Evolutionary conservation across 2,329 filamentous ascomycete species (phyloP).

Genomic region (Sphaerulina vaccinii): DNA sequence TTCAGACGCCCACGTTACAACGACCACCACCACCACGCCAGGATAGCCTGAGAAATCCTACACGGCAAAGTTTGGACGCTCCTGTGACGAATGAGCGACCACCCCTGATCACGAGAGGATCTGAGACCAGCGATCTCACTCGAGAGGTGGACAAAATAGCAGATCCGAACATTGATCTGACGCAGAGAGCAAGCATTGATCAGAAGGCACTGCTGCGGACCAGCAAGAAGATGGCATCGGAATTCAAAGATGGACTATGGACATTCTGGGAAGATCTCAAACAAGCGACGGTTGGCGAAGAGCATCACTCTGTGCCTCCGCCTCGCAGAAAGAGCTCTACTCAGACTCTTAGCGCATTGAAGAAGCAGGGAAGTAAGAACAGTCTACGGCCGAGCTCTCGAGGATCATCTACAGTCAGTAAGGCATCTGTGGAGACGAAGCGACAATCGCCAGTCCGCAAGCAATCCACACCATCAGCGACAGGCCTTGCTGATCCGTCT

Average conservation of each 20-base stretch:
- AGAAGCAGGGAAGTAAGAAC: slow-evolving; percentile 32
- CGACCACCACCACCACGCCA: slow-evolving; percentile 25
- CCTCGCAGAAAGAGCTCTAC: slow-evolving; percentile 28
- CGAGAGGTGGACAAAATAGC: slow-evolving; percentile 5
- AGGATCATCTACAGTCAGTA: slow-evolving; percentile 25
- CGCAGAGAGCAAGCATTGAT: slow-evolving; percentile 41
- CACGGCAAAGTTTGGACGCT: slow-evolving; percentile 13
- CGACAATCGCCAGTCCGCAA: slow-evolving; percentile 23
- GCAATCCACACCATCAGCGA: slow-evolving; percentile 23
- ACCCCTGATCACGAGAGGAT: slow-evolving; percentile 3
- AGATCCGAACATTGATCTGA: slow-evolving; percentile 25
- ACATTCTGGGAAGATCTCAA: slow-evolving; percentile 94
- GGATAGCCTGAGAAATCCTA: slow-evolving; percentile 28
- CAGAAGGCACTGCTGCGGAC: slow-evolving; percentile 55
- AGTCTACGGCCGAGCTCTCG: slow-evolving; percentile 26
- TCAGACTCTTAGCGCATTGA: slow-evolving; percentile 26
- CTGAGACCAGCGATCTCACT: slow-evolving; percentile 9
- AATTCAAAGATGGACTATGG: slow-evolving; percentile 85
- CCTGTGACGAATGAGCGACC: slow-evolving; percentile 4
- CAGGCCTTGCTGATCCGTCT: slow-evolving; percentile 31
- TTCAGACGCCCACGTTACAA: slow-evolving; percentile 3
- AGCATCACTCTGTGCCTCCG: slow-evolving; percentile 62
- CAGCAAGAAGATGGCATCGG: slow-evolving; percentile 78
- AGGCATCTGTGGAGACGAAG: slow-evolving; percentile 20
- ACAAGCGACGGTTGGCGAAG: slow-evolving; percentile 93